Base-by-base conservation (phyloP, 2,329 filamentous ascomycete species). In the Aspergillus oerlinghausenensis region DNA sequence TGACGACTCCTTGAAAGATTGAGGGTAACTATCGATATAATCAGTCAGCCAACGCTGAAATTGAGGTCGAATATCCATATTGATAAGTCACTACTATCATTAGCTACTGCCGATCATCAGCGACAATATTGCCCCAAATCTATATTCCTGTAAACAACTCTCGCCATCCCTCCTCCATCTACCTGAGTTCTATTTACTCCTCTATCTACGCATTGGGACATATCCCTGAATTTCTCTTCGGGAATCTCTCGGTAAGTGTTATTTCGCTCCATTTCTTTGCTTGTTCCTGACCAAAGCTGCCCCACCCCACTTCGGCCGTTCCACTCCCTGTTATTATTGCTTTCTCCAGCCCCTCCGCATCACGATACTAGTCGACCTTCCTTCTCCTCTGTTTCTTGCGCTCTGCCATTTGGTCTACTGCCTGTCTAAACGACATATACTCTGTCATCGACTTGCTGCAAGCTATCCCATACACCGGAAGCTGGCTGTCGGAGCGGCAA, bases 331-430 rank as follows among this genome's bases (percentile, higher is more conserved):
- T 62, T 62, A 62, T 55, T 60, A 51, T 48, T 58, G 55, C 54
- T 49, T 59, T 61, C 57, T 57, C 57, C 53, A 60, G 42, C 51
- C 57, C 59, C 60, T 63, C 60, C 61, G 58, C 60, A 56, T 54
- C 51, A 45, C 19, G 28, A 55, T 48, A 11, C 28, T 11, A 17
- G 29, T 19, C 49, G 43, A 57, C 42, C 52, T 55, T 38, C 48
- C 47, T 50, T n/a, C 32, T 35, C 26, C 49, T 51, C 40, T 48
- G 45, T 51, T 19, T n/a, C 28, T 25, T 47, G 19, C 8, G 14
- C 6, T 35, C 26, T 5, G 29, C 19, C 29, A 8, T 28, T 21
- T 40, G 28, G n/a, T 17, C 29, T 35, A 17, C 35, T 29, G 19
- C 43, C 10, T 8, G 21, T 14, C 43, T 23, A 26, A 38, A 17